Base-by-base conservation (phyloP, 768 basidiomycete genomes). In the Boletus eberwhitei region DNA sequence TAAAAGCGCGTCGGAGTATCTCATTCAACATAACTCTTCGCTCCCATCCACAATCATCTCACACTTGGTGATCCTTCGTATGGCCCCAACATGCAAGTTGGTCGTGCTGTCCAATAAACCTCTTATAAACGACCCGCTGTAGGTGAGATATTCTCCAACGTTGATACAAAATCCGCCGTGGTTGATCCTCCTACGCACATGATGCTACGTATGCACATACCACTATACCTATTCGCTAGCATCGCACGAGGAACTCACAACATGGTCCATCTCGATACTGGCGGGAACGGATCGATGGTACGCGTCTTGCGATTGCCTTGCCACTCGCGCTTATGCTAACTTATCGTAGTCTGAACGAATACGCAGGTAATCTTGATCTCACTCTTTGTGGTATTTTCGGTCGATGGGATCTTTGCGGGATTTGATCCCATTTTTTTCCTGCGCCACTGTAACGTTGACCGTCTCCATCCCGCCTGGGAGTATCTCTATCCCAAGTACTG, bases 241-340 rank as follows among this genome's bases (percentile, higher is more conserved):
- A 2, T 61, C 59, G 13, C 0, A 64, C 11, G 62, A 63, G 40
- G 62, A 64, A 39, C n/a, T n/a, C n/a, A n/a, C n/a, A 63, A 63
- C 51, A 50, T 38, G 53, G 32, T 64, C 3, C 62, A 63, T 48
- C 32, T 63, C 8, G 48, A 63, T 26, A 41, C 22, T 13, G 62
- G 62, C 0, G 62, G 62, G 13, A 53, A 58, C 12, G 62, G 62
- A 13, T 5, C 42, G 2, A 64, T 63, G 62, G 62, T 63, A 50
- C 3, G 59, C 26, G 32, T 3, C 5, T 38, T 42, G 4, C 16
- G 11, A 6, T 44, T 19, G 1, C 22, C 17, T 34, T 53, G 12
- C 16, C 1, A 1, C 16, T 26, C 29, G 3, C 31, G 9, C 14
- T 46, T 16, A 32, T 48, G 8, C 46, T 53, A 16, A 61, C 31